A percentile compares a stretch with the other conserved stretches of the same genome.
Conservation (phyloP, 352 stramenopile genomes). For the Phytophthora quininea region DNA sequence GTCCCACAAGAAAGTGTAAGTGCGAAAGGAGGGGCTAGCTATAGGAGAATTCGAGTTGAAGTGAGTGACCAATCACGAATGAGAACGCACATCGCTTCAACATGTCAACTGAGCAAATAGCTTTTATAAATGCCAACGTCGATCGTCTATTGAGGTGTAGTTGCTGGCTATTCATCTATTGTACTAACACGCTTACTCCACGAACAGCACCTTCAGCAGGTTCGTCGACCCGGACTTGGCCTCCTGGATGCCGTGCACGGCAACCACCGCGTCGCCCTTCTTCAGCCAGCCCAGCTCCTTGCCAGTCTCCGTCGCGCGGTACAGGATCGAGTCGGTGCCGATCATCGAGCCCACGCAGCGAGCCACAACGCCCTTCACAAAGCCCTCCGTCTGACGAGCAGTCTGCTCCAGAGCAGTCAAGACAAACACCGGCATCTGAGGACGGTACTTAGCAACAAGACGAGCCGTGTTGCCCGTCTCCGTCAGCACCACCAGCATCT, state of each 20-base stretch:
- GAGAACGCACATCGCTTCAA: too few relatives aligned
- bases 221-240: slow-evolving; percentile 87
- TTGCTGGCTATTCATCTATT: neutral
- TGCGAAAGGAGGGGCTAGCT: too few relatives aligned
- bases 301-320: slow-evolving; percentile 80
- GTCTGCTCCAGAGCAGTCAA: slow-evolving; percentile 53
- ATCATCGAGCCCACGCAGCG: slow-evolving; percentile 83
- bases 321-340: slow-evolving; percentile 88
- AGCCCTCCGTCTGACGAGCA: slow-evolving; percentile 68
- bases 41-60: too few relatives aligned
- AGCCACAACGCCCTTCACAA: slow-evolving; percentile 56
- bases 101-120: too few relatives aligned
- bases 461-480: slow-evolving; percentile 93
- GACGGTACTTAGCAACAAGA: slow-evolving; percentile 95
- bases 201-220: slow-evolving; percentile 89
- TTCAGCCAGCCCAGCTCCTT: slow-evolving; percentile 88
- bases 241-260: slow-evolving; percentile 89
- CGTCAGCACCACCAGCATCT: slow-evolving; percentile 96
- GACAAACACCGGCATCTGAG: slow-evolving; percentile 57
- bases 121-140: too few relatives aligned
- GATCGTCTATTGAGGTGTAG: too few relatives aligned
- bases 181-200: slow-evolving; percentile 49
- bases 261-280: slow-evolving; percentile 86
- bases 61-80: too few relatives aligned
- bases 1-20: too few relatives aligned